Conservation (phyloP, 2,329 filamentous ascomycete genomes). For the Pseudogymnoascus sp. region DNA sequence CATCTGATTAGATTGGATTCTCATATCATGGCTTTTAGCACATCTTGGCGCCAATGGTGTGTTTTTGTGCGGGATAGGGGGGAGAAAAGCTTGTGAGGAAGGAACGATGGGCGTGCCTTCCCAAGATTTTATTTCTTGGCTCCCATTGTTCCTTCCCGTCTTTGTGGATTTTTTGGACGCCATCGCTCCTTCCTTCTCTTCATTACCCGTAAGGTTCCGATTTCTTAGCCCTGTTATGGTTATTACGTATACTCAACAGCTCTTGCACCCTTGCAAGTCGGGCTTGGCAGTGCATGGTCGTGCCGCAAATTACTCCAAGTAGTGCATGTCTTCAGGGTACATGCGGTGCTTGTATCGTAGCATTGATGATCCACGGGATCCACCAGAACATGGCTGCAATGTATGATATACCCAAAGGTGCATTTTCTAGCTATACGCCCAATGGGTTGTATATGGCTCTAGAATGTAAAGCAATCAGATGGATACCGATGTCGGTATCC, state of each 20-base stretch:
- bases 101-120: neutral
- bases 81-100: neutral
- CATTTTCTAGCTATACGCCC: neutral
- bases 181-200: neutral
- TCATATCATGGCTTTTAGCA: neutral
- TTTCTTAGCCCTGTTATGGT: neutral
- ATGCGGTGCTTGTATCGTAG: neutral
- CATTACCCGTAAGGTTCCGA: neutral
- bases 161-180: neutral
- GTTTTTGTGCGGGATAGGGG: neutral
- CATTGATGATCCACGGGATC: neutral
- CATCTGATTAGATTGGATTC: slow-evolving; percentile 9
- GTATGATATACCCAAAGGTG: neutral
- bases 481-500: slow-evolving; percentile 18
- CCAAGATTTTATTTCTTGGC: neutral
- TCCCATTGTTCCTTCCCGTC: neutral
- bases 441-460: neutral
- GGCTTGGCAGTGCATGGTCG: neutral
- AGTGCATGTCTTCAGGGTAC: neutral
- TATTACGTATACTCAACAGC: slow-evolving; percentile 3
- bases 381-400: neutral
- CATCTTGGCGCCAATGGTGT: neutral
- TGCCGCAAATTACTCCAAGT: neutral
- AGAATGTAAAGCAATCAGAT: slow-evolving; percentile 13
- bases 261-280: neutral